Base-by-base conservation (phyloP, 305 asterid species). In the Solanum hybrid region DNA sequence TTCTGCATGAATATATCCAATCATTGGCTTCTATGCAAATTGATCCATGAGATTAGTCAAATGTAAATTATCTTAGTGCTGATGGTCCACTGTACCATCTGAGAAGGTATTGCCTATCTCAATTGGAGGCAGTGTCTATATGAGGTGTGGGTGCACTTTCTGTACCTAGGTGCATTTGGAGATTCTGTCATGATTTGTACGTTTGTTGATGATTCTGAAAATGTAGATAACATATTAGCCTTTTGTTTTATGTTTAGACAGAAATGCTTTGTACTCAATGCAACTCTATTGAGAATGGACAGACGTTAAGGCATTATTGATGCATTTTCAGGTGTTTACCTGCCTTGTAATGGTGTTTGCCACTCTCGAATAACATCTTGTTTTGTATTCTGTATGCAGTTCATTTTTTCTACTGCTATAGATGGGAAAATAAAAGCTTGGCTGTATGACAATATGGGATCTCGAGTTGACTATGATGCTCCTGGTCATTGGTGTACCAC, bases 401-500 rank as follows among this genome's bases (percentile, higher is more conserved):
- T 96, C 90, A 94, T 96, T 89, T 96, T 96, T 90, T 96, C 98
- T 27, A 96, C 98, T 86, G 96, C 98, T 90, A 90, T 93, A 90
- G 97, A 96, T 88, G 98, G 98, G 92, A 96, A 95, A 92, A 96
- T 96, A 82, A 96, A 96, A 92, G 98, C 98, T 69, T 96, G 98
- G 98, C 95, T 96, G 26, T 95, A 96, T 89, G 98, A 95, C 91
- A 93, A 93, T 91, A 89, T 94, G 96, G 98, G 98, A 85, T 94
- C 98, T 26, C 93, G 98, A 89, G 98, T 96, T 89, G 98, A 96
- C 91, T 96, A 96, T 89, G 97, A 95, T 94, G 98, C 98, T 90
- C 98, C 98, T 79, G 98, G 98, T 75, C 96, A 90, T 89, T 95
- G 95, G 94, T 95, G 97, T 82, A 95, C 97, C 90, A 96, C 96